These are phyloP conservation scores for Lepidopterella palustris DNA, from an alignment of 495 filamentous ascomycete species.

Conservation along the genomic window DNA sequence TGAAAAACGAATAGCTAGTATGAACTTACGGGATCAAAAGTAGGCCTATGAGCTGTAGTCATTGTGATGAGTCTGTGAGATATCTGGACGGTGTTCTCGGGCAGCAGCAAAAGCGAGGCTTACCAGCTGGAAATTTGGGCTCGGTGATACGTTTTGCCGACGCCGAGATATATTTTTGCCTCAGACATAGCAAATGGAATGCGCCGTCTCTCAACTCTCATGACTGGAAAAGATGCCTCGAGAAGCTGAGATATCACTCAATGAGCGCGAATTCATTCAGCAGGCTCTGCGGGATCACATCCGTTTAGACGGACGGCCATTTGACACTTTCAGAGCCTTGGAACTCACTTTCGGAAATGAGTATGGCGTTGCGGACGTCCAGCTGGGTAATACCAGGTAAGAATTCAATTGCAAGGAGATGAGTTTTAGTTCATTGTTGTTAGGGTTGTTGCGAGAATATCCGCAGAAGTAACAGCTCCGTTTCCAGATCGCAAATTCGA, in stretches of 20 bases:
- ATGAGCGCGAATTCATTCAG: slow-evolving; percentile 40
- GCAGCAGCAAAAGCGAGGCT: neutral
- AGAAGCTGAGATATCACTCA: slow-evolving; percentile 56
- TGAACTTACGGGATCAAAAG: slow-evolving; percentile 73
- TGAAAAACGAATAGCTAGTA: slow-evolving; percentile 15
- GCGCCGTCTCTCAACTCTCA: slow-evolving; percentile 9
- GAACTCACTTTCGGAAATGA: slow-evolving; percentile 80
- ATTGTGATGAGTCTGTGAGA: slow-evolving; percentile 16
- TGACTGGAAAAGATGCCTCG: slow-evolving; percentile 62
- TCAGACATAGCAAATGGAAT: too few relatives aligned
- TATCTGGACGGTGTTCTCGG: neutral
- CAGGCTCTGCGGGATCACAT: slow-evolving; percentile 54
- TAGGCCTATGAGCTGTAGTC: slow-evolving; percentile 68
- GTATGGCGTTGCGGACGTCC: slow-evolving; percentile 84
- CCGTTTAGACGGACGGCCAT: slow-evolving; percentile 73
- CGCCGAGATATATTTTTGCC: neutral
- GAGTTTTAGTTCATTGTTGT: slow-evolving; percentile 15
- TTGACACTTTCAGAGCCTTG: slow-evolving; percentile 71
- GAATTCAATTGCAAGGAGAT: neutral
- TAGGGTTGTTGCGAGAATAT: slow-evolving; percentile 78
- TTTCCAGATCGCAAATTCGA: slow-evolving; percentile 87
- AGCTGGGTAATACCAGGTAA: slow-evolving; percentile 85
- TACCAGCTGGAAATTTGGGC: neutral
- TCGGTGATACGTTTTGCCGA: neutral
- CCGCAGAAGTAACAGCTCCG: slow-evolving; percentile 78